Evolutionary conservation across 805 yeast species (phyloP), one percentile per base, ranked within the genome.

Genomic region (Saccharomycopsis schoenii): DNA sequence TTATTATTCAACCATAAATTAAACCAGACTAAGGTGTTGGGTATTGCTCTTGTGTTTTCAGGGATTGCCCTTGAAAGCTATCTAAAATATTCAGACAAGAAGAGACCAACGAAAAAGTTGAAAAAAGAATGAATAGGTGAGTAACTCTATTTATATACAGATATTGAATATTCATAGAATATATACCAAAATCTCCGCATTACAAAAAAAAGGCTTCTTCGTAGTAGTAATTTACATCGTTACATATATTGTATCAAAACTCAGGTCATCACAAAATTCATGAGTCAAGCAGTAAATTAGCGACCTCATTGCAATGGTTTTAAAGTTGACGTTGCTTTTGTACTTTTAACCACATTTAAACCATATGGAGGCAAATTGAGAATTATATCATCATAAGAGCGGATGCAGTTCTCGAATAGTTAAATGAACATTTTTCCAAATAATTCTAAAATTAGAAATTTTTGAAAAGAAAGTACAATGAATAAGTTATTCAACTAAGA

Each of bases 61-160:
- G 97, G 97, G 0, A 88, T 94, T 60, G 85, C 86, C 0, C 80
- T 83, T 67, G 99, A 94, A 72, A 89, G 97, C 0, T 72, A 71
- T 39, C 67, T 76, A 59, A 86, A 85, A 64, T 66, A 63, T 40
- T 57, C 55, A 29, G 64, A 63, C 51, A 64, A 66, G 56, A 39
- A 56, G 17, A 11, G 34, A 21, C 12, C 52, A 10, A 1, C 34
- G 34, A 47, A 12, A 6, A 47, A 47, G 34, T 21, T 47, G 34
- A 47, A 47, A 47, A 47, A 24, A 15, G 34, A 21, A 15, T 47
- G n/a, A 47, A 12, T 21, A 10, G 5, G 9, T 47, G n/a, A 47
- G 6, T 21, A 10, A 17, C 17, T 12, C 25, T 42, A n/a, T n/a
- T 42, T 42, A n/a, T 24, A 42, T 42, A 19, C 50, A 17, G 21